phyloP scores from a whole-genome alignment of 1,284 basidiomycete genomes.

The Schizophyllum amplum region DNA sequence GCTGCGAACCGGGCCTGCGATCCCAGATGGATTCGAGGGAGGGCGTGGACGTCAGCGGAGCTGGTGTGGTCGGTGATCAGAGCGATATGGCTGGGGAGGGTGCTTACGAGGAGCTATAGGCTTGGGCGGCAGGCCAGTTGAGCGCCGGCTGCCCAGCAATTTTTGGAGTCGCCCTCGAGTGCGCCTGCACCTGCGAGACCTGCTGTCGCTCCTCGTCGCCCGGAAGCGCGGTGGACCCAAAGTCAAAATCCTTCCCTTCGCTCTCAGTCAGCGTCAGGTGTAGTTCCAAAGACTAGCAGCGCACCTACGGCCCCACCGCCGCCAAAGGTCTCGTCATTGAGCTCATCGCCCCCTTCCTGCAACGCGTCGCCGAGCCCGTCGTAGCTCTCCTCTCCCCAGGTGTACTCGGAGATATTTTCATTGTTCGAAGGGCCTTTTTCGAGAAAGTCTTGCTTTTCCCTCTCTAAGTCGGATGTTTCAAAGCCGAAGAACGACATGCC shows the following conservation, averaged over 20 bases:
- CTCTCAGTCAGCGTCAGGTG: slow-evolving; percentile 3
- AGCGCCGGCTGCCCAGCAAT: not conserved
- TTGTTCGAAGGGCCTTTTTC: slow-evolving; percentile 41
- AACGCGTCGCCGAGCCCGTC: slow-evolving; percentile 86
- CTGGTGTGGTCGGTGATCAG: not conserved
- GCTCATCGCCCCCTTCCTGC: slow-evolving; percentile 82
- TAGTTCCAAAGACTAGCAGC: slow-evolving; percentile 13
- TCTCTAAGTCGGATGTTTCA: slow-evolving; percentile 56
- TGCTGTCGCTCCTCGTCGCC: slow-evolving; percentile 17
- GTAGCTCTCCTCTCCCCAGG: slow-evolving; percentile 85
- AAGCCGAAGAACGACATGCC: slow-evolving; percentile 79
- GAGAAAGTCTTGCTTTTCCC: slow-evolving; percentile 48
- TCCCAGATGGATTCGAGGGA: slow-evolving; percentile 71
- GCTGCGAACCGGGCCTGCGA: slow-evolving; percentile 36
- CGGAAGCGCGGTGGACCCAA: slow-evolving; percentile 38
- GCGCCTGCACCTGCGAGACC: slow-evolving; percentile 7
- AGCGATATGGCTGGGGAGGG: not conserved
- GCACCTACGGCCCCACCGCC: slow-evolving; percentile 58
- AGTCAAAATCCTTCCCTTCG: slow-evolving; percentile 90
- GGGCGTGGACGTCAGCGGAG: not conserved
- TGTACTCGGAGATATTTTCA: slow-evolving; percentile 80
- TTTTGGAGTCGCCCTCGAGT: not conserved
- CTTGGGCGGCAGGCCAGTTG: not conserved
- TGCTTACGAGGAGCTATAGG: not conserved
- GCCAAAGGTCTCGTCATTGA: slow-evolving; percentile 97